Evolutionary conservation across 2,329 filamentous ascomycete species (phyloP).

Genomic region (Arthrobotrys iridis): DNA sequence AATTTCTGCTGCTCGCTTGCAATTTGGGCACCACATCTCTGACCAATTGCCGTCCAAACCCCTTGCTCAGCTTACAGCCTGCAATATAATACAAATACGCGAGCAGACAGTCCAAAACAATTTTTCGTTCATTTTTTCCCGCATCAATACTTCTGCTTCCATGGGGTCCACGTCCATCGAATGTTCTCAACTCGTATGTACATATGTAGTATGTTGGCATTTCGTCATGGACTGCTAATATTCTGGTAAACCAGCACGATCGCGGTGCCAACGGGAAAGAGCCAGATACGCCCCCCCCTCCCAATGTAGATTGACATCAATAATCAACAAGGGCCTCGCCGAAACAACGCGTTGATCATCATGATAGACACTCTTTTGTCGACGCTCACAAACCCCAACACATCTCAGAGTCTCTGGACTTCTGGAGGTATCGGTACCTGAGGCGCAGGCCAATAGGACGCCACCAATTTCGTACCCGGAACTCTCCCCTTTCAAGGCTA

Average conservation of each 20-base stretch:
- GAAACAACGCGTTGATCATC: conserved; percentile 36
- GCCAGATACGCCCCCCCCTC: background rate
- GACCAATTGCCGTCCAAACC: conserved; percentile 7
- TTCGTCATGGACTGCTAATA: too few species aligned
- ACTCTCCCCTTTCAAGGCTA: background rate
- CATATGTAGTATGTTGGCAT: too few species aligned
- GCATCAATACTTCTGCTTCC: background rate
- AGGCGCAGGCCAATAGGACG: conserved; percentile 14
- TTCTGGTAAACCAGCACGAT: too few species aligned
- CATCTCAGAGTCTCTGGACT: background rate
- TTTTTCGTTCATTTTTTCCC: background rate
- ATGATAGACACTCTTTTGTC: conserved; percentile 27
- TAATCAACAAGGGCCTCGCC: background rate
- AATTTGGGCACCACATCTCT: background rate
- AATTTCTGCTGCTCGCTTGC: conserved; percentile 14
- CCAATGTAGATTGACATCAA: background rate
- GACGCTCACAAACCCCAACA: background rate
- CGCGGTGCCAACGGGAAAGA: background rate
- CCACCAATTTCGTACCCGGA: conserved; percentile 26
- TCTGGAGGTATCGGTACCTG: conserved; percentile 29
- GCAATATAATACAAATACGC: conserved; percentile 28
- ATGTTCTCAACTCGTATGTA: background rate
- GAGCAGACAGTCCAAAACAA: too few species aligned
- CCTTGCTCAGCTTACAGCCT: conserved; percentile 50
- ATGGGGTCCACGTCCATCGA: background rate